Conservation (phyloP, 768 basidiomycete genomes). For the Suillus paluster region DNA sequence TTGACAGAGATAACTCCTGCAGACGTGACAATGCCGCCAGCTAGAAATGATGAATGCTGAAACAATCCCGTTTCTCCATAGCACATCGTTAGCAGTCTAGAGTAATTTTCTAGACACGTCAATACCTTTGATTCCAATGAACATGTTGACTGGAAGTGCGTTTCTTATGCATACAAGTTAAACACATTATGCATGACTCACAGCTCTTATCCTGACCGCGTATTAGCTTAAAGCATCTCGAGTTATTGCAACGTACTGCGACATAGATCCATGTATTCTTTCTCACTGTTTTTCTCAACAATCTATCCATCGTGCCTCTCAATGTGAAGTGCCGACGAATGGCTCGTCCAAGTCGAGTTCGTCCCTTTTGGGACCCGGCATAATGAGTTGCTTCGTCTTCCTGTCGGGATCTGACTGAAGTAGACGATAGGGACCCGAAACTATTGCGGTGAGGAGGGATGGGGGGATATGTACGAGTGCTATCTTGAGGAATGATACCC, state of each 20-base stretch:
- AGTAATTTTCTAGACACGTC: neutral
- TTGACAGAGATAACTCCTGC: slow-evolving; percentile 70
- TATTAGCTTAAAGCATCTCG: slow-evolving; percentile 5
- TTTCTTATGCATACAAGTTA: neutral
- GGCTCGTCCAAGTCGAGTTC: slow-evolving; percentile 41
- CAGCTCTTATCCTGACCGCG: slow-evolving; percentile 54
- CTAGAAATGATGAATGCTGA: slow-evolving; percentile 67
- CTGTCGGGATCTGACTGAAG: slow-evolving; percentile 20
- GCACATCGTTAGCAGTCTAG: neutral
- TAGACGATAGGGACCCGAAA: slow-evolving; percentile 21
- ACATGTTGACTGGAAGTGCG: slow-evolving; percentile 54
- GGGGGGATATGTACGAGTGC: slow-evolving; percentile 4
- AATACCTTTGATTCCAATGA: slow-evolving; percentile 66
- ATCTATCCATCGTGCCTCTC: slow-evolving; percentile 53
- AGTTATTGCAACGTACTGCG: slow-evolving; percentile 41
- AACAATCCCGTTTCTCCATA: slow-evolving; percentile 55
- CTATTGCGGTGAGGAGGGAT: slow-evolving; percentile 24
- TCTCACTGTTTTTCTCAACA: slow-evolving; percentile 61
- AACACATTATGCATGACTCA: slow-evolving; percentile 29
- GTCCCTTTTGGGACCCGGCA: slow-evolving; percentile 35
- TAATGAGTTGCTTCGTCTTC: slow-evolving; percentile 49
- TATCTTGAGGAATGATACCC: slow-evolving; percentile 50
- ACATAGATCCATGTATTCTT: slow-evolving; percentile 75
- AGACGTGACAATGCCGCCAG: slow-evolving; percentile 64
- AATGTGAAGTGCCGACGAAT: slow-evolving; percentile 52